Evolutionary conservation across 2,329 filamentous ascomycete species (phyloP).

Genomic region (Teratosphaeria pseudoeucalypti): DNA sequence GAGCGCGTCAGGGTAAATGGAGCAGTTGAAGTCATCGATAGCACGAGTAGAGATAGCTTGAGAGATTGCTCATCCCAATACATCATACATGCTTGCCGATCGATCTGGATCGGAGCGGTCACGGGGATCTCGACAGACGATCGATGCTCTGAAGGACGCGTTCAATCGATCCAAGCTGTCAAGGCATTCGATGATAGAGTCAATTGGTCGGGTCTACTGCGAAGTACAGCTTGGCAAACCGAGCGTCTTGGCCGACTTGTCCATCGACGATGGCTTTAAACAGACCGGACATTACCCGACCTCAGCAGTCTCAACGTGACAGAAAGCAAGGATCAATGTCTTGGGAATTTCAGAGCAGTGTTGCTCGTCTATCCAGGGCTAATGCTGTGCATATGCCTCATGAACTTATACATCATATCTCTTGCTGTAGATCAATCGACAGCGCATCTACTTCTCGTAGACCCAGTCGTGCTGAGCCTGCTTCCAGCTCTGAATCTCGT

Average conservation of each 20-base stretch:
- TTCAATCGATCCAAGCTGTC: too few species aligned
- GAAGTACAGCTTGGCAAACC: background rate
- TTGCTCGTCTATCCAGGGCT: background rate
- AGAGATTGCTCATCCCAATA: too few species aligned
- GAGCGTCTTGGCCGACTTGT: background rate
- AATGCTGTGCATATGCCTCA: background rate
- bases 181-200: too few species aligned
- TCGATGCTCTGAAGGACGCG: too few species aligned
- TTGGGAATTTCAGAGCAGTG: background rate
- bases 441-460: conserved; percentile 67
- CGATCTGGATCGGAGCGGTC: too few species aligned
- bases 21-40: too few species aligned
- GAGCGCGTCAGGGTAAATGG: too few species aligned
- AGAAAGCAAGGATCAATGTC: background rate
- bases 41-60: too few species aligned
- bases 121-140: too few species aligned
- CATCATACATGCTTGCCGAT: too few species aligned
- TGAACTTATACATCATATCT: background rate
- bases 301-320: background rate
- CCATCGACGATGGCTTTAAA: background rate
- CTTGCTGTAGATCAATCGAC: background rate
- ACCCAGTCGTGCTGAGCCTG: conserved; percentile 79
- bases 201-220: too few species aligned
- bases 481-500: conserved; percentile 80
- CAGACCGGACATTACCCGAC: background rate